Conservation (phyloP, 371 early-diverging fungal genomes). For the Thermomucor indicae-seudaticae region DNA sequence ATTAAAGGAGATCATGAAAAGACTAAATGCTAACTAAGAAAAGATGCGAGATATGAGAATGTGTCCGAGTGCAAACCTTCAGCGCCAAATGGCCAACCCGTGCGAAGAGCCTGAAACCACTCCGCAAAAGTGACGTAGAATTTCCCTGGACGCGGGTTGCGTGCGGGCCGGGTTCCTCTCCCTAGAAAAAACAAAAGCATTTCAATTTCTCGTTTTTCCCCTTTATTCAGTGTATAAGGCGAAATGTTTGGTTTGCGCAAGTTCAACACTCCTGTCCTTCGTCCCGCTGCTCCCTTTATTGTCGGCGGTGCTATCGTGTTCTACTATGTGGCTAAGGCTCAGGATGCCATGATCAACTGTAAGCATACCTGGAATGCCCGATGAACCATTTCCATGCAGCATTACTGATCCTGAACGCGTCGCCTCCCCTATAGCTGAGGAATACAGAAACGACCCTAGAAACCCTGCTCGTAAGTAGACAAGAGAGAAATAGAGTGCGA, state of each 20-base stretch:
- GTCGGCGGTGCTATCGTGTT: conserved; percentile 38
- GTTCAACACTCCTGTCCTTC: conserved; percentile 44
- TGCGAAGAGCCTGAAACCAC: no score
- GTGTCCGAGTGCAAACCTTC: no score
- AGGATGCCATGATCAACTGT: conserved; percentile 51
- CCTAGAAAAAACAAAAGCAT: no score
- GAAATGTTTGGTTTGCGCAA: conserved; percentile 55
- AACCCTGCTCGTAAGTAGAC: conserved; percentile 52
- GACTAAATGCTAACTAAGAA: no score
- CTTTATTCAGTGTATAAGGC: not conserved
- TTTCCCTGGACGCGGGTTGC: no score
- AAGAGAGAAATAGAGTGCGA: not conserved
- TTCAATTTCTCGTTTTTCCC: no score
- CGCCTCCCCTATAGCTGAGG: conserved; percentile 27
- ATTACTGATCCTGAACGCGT: not conserved
- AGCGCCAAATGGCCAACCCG: no score
- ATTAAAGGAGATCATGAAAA: no score
- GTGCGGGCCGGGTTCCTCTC: no score
- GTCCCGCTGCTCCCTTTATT: conserved; percentile 48
- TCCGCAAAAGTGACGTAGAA: no score
- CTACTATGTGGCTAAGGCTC: conserved; percentile 46
- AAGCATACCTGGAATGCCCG: conserved; percentile 7
- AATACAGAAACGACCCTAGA: conserved; percentile 54
- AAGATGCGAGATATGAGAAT: no score
- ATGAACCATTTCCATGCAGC: no score